Base-by-base conservation (phyloP, 164 flowering plant species). In the Vitis cinerea region DNA sequence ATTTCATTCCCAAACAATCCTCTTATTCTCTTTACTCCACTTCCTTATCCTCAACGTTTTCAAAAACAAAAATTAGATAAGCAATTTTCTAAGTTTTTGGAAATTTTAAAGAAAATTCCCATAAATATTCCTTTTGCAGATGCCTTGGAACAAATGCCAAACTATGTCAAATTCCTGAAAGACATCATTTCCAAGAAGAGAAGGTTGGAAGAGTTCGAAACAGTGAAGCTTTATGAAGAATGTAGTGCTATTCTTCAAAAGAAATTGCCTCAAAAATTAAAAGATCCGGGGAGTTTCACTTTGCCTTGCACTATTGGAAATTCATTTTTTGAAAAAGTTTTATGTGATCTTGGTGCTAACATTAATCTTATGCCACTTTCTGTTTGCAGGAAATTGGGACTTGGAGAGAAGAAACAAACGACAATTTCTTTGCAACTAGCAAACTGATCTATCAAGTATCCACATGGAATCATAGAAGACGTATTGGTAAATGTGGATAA, bases 231-330 rank as follows among this genome's bases (percentile, higher is more conserved):
- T 9, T 57, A 0, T 1, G 51, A 68, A 29, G 71, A 57, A 17
- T 56, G 63, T 15, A 47, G 53, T 23, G 63, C 54, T 10, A 49
- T 51, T 9, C 4, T 51, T 10, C 68, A 50, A 58, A 68, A 11
- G 19, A 58, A 68, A 11, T 10, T 68, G 5, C 63, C 63, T 7
- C 56, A 30, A 15, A 68, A 57, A 27, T 57, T 19, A 4, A 57
- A 68, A 13, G 63, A 68, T 47, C 71, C 71, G 4, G 63, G 71
- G 4, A 56, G 58, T 58, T 19, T 19, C 30, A 10, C 37, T 47
- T 16, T 19, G 19, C 54, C 71, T 6, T 68, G 47, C 11, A n/a
- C 56, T 23, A 59, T 59, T 59, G 30, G 61, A 1, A 10, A 6
- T 59, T 7, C 23, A 10, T 1, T 16, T 6, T 59, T 59, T 59